Percentiles rank a stretch among this genome's conserved stretches.
Conservation (phyloP, 2,329 filamentous ascomycete species). For the Paecilomyces fulvus region DNA sequence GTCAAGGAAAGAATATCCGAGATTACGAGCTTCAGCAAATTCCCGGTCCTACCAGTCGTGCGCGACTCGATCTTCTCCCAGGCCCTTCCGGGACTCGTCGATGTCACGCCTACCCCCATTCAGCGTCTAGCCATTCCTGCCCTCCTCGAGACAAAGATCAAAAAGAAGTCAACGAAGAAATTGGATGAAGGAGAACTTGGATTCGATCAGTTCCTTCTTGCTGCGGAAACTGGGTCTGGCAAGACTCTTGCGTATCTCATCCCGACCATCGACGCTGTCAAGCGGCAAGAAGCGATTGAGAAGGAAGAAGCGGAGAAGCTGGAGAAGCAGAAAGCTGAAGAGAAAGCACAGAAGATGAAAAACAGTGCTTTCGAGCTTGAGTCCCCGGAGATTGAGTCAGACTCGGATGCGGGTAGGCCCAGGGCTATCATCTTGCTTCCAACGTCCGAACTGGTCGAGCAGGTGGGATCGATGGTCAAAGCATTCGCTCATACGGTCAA, state of each 20-base stretch:
- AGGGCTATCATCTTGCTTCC: slow-evolving; percentile 81
- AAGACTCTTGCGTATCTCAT: slow-evolving; percentile 92
- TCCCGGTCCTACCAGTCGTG: slow-evolving; percentile 64
- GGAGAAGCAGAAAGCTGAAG: slow-evolving; percentile 50
- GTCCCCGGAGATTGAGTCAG: slow-evolving; percentile 52
- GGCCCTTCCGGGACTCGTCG: slow-evolving; percentile 63
- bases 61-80: slow-evolving; percentile 64
- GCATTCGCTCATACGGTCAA: slow-evolving; percentile 75
- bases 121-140: slow-evolving; percentile 83
- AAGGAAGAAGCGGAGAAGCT: slow-evolving; percentile 48
- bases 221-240: slow-evolving; percentile 92
- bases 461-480: slow-evolving; percentile 77
- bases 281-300: slow-evolving; percentile 61
- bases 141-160: slow-evolving; percentile 52
- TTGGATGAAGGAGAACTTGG: slow-evolving; percentile 32
- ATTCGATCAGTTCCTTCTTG: slow-evolving; percentile 66
- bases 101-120: slow-evolving; percentile 76
- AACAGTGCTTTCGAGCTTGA: slow-evolving; percentile 56
- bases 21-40: slow-evolving; percentile 71
- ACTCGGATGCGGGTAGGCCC: slow-evolving; percentile 66
- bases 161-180: slow-evolving; percentile 22
- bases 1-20: slow-evolving; percentile 55
- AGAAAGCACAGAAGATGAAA: slow-evolving; percentile 40
- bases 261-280: slow-evolving; percentile 76
- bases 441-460: slow-evolving; percentile 81